A percentile compares a stretch with the other conserved stretches of the same genome.
Evolutionary conservation across 2,329 filamentous ascomycete genomes (phyloP).

Genomic region (Aspergillus sp.): DNA sequence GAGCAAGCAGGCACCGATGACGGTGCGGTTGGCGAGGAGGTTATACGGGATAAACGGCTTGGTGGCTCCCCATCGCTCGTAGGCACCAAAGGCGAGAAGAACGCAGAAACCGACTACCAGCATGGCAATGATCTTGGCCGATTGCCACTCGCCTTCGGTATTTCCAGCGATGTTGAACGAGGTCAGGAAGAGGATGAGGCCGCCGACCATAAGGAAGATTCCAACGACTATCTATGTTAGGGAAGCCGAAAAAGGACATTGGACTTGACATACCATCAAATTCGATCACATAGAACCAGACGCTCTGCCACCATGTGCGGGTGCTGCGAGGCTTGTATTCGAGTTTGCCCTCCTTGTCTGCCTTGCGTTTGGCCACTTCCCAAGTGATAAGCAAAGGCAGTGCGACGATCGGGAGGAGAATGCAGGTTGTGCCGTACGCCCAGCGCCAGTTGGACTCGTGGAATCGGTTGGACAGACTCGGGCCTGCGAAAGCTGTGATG

Average conservation of each 20-base stretch:
- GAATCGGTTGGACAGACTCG: slow-evolving; percentile 52
- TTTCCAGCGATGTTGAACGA: slow-evolving; percentile 51
- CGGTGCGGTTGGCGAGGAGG: slow-evolving; percentile 43
- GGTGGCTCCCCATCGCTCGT: slow-evolving; percentile 53
- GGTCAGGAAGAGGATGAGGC: slow-evolving; percentile 50
- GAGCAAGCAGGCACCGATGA: slow-evolving; percentile 28
- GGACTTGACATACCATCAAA: slow-evolving; percentile 49
- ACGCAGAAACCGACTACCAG: slow-evolving; percentile 54
- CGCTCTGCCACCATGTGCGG: slow-evolving; percentile 46
- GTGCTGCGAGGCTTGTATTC: slow-evolving; percentile 38
- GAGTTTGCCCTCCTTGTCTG: slow-evolving; percentile 50
- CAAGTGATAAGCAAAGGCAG: slow-evolving; percentile 57
- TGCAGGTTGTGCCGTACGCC: slow-evolving; percentile 61
- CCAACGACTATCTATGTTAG: slow-evolving; percentile 45
- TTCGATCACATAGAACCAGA: slow-evolving; percentile 55
- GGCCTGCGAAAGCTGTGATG: slow-evolving; percentile 58
- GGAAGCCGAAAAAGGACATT: too few species aligned
- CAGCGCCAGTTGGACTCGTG: slow-evolving; percentile 57
- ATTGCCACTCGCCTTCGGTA: slow-evolving; percentile 29
- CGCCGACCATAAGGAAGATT: slow-evolving; percentile 58
- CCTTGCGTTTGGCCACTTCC: slow-evolving; percentile 55
- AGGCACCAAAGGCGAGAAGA: slow-evolving; percentile 53
- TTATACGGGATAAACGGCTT: slow-evolving; percentile 17
- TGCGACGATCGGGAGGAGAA: slow-evolving; percentile 57
- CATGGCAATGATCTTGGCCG: slow-evolving; percentile 50